Conservation (phyloP, 1,284 basidiomycete genomes). For the Mixia osmundae region DNA sequence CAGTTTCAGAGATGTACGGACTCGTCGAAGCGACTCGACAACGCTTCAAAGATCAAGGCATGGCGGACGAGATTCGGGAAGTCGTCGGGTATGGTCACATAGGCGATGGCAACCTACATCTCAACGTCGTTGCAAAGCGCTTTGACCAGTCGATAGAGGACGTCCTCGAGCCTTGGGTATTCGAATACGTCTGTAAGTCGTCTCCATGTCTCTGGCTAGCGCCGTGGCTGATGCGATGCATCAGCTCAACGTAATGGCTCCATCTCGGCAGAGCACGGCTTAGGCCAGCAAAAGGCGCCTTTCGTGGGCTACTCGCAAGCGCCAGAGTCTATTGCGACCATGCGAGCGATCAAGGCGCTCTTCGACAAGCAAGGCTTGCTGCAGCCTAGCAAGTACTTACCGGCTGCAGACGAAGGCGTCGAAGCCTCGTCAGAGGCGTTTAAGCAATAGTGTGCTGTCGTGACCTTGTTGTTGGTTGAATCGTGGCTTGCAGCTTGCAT, state of each 20-base stretch:
- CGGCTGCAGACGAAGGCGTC: too few relatives aligned
- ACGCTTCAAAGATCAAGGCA: conserved; percentile 44
- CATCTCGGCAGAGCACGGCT: conserved; percentile 87
- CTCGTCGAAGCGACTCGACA: conserved; percentile 62
- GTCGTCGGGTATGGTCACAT: conserved; percentile 90
- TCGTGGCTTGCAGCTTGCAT: too few relatives aligned
- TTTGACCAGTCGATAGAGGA: conserved; percentile 65
- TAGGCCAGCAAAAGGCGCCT: conserved; percentile 83
- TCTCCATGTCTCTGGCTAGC: neutral
- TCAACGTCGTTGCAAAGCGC: conserved; percentile 70
- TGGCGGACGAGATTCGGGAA: conserved; percentile 46
- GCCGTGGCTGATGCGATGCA: neutral
- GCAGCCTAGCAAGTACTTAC: conserved; percentile 11
- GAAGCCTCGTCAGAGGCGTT: too few relatives aligned
- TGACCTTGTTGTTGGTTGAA: too few relatives aligned
- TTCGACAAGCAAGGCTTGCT: conserved; percentile 82
- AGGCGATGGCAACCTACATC: conserved; percentile 89
- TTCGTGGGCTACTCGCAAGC: conserved; percentile 76
- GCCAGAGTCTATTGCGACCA: conserved; percentile 51
- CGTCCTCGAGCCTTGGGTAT: conserved; percentile 83
- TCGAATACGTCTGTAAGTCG: conserved; percentile 47
- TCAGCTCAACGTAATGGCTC: conserved; percentile 34
- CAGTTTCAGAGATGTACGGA: conserved; percentile 65
- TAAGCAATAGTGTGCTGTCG: too few relatives aligned
- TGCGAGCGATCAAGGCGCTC: conserved; percentile 72